These are phyloP conservation scores for Erodium chrysanthum DNA, from an alignment of 441 rosid species.

Conservation along the genomic window DNA sequence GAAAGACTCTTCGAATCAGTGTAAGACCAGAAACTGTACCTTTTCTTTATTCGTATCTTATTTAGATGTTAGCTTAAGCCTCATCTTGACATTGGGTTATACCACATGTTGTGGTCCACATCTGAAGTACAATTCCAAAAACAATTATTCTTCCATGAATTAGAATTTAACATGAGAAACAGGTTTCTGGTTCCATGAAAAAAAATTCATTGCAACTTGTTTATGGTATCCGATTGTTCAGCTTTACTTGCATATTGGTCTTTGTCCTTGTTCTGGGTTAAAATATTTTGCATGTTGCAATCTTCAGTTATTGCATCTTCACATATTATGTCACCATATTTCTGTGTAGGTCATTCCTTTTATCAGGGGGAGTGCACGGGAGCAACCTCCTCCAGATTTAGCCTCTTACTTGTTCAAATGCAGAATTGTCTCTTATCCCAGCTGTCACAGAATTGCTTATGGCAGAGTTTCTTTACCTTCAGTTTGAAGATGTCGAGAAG, in stretches of 20 bases:
- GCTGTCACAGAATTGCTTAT: slow-evolving; percentile 67
- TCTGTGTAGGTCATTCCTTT: slow-evolving; percentile 65
- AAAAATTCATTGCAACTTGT: background rate
- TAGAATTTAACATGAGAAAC: background rate
- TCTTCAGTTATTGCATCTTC: background rate
- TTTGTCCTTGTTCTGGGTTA: background rate
- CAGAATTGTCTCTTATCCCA: slow-evolving; percentile 77
- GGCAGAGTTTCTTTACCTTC: slow-evolving; percentile 81
- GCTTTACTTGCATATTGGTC: background rate
- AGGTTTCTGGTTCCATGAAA: background rate
- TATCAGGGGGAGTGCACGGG: too few relatives aligned
- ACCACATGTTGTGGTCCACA: background rate
- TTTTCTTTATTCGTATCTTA: background rate
- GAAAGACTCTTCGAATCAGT: background rate
- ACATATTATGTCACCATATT: background rate
- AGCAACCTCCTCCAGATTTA: slow-evolving; percentile 53
- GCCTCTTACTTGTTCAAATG: slow-evolving; percentile 74
- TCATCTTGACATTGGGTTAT: background rate
- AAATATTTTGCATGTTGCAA: background rate
- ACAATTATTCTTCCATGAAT: background rate
- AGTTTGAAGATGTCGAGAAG: slow-evolving; percentile 56
- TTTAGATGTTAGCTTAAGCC: background rate
- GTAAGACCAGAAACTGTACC: background rate
- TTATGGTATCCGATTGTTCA: background rate
- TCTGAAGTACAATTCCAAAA: background rate